Base-by-base conservation (phyloP, 331 rosid species). In the Acacia concinna region DNA sequence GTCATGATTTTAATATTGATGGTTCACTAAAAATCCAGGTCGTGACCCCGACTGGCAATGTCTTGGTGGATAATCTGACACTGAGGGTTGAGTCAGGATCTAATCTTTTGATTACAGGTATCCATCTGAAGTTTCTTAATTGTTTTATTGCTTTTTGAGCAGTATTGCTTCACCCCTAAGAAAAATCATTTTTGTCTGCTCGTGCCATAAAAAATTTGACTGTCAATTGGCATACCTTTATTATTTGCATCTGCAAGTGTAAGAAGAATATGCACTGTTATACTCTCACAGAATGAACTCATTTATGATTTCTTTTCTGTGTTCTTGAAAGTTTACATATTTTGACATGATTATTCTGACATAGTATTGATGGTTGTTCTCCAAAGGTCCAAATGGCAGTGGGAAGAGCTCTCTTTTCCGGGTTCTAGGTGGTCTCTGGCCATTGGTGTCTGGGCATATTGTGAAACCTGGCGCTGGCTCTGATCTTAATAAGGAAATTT, bases 381-480 rank as follows among this genome's bases (percentile, higher is more conserved):
- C 49, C 87, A 86, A 87, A 96, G 99, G 99, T 90, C 99, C 99
- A 82, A 96, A 96, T 88, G 99, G 99, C 54, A 96, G 99, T 64
- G 99, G 99, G 70, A 96, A 96, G 89, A 96, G 99, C 86, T 93
- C 99, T 6, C 99, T 96, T 84, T 96, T 96, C 85, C 91, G 99
- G 66, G 99, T 96, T 84, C 83, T 96, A 78, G 99, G 99, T 27
- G 99, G 99, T 78, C 98, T 96, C 51, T 96, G 99, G 99, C 99
- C 99, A 25, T 78, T 96, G 79, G 90, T 93, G 59, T 91, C 97
- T 78, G 99, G 99, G 62, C 88, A 88, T 88, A 93, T 96, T 63
- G 96, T 92, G 84, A 96, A 96, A 82, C 99, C 99, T 56, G 99
- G 98, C 79, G 86, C 89, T 86, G 99, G 99, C 78, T 89, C 98